These are phyloP conservation scores for Syncephalastrum contaminatum DNA, from an alignment of 371 early-diverging fungal genomes.

Conservation along the genomic window DNA sequence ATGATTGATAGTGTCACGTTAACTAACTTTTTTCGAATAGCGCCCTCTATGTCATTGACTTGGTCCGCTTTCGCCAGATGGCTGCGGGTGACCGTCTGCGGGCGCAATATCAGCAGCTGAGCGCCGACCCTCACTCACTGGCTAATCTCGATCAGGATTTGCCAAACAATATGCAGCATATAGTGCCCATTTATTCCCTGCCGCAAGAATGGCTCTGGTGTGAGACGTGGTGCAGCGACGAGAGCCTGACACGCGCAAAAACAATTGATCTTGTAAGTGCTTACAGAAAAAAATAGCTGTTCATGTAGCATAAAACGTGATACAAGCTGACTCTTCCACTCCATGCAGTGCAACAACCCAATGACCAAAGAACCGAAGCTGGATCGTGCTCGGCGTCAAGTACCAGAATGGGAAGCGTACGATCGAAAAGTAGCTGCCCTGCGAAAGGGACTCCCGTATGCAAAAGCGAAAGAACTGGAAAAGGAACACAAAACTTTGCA, in stretches of 20 bases:
- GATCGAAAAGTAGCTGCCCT: conserved; percentile 66
- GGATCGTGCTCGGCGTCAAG: conserved; percentile 85
- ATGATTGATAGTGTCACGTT: not conserved
- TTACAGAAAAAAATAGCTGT: conserved; percentile 6
- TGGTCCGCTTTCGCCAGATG: conserved; percentile 85
- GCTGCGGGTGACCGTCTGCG: conserved; percentile 94
- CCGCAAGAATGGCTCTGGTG: conserved; percentile 98
- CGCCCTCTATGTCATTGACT: conserved; percentile 92
- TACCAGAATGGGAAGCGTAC: conserved; percentile 91
- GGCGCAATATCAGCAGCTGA: conserved; percentile 89
- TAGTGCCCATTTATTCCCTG: conserved; percentile 88
- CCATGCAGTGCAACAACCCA: conserved; percentile 89
- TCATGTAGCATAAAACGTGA: not conserved
- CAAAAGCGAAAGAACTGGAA: not conserved
- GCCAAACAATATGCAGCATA: conserved; percentile 93
- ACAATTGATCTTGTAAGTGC: conserved; percentile 89
- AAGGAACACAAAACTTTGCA: not conserved
- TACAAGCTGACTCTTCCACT: not conserved
- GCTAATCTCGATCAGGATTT: conserved; percentile 97
- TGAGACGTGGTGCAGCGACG: conserved; percentile 96
- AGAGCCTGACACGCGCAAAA: conserved; percentile 78
- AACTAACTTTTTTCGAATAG: conserved; percentile 22
- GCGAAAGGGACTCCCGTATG: conserved; percentile 15
- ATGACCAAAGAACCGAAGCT: conserved; percentile 96
- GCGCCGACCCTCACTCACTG: conserved; percentile 84